phyloP scores from a whole-genome alignment of 2,329 filamentous ascomycete species.

The Escovopsis sp. region DNA sequence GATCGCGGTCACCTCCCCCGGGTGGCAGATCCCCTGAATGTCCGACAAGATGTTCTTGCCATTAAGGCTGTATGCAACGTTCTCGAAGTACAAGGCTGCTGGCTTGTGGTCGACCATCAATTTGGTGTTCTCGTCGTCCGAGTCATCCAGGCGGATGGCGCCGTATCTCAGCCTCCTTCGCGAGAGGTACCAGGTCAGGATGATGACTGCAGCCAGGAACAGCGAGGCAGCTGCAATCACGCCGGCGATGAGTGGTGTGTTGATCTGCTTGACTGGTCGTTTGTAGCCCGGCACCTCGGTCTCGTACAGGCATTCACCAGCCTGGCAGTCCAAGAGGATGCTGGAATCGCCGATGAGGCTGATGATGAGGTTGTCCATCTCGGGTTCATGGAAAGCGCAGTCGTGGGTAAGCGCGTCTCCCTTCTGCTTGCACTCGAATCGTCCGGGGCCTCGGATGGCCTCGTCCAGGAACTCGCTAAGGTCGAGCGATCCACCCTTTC shows the following conservation, averaged over 20 bases:
- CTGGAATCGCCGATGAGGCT: conserved; percentile 82
- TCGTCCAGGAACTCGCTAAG: conserved; percentile 77
- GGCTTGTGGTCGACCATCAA: conserved; percentile 87
- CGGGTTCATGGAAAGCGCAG: conserved; percentile 79
- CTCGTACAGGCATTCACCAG: conserved; percentile 85
- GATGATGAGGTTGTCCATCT: conserved; percentile 82
- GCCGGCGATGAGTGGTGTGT: conserved; percentile 87
- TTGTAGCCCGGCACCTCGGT: conserved; percentile 88
- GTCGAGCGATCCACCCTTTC: conserved; percentile 80
- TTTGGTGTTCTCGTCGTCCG: conserved; percentile 73
- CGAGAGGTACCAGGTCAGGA: conserved; percentile 77
- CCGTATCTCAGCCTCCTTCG: conserved; percentile 57
- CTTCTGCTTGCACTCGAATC: conserved; percentile 59
- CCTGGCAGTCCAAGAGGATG: conserved; percentile 67
- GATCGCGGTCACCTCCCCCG: conserved; percentile 91
- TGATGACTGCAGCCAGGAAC: conserved; percentile 75
- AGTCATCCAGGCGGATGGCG: conserved; percentile 72
- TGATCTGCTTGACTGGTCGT: conserved; percentile 82
- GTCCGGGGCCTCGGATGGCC: conserved; percentile 73
- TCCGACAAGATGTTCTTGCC: conserved; percentile 71
- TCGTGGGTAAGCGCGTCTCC: conserved; percentile 42
- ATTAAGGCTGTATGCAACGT: conserved; percentile 75
- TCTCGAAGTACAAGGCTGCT: conserved; percentile 73
- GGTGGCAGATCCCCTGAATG: conserved; percentile 76
- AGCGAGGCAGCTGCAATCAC: conserved; percentile 78